Conservation (phyloP, 2,329 filamentous ascomycete genomes). For the Orbilia brochopaga region DNA sequence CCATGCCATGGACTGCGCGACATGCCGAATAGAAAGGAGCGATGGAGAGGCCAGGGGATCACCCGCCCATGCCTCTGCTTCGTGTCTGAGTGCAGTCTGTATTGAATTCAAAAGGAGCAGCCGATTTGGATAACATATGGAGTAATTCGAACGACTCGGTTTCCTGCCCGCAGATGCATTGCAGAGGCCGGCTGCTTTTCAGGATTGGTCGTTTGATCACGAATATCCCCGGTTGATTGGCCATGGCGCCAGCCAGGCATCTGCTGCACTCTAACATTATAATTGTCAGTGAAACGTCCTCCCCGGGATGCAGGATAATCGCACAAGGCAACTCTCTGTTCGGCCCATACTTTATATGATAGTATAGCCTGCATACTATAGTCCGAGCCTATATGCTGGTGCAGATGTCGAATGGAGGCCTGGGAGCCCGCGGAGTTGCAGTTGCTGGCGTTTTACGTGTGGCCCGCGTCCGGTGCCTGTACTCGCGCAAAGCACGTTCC, state of each 20-base stretch:
- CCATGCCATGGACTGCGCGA: background rate
- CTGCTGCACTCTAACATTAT: background rate
- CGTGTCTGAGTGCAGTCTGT: constrained; percentile 29
- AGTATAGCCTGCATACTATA: constrained; percentile 2
- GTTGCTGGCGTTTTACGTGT: background rate
- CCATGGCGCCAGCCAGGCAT: constrained; percentile 2
- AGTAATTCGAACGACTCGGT: constrained; percentile 48
- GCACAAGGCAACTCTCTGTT: constrained; percentile 3
- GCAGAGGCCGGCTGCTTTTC: constrained; percentile 30
- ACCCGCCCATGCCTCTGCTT: constrained; percentile 42
- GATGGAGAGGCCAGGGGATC: constrained; percentile 28
- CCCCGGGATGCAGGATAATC: constrained; percentile 4
- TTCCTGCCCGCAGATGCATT: constrained; percentile 42
- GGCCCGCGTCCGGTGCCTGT: background rate
- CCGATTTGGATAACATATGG: constrained; percentile 14
- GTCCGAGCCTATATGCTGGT: background rate
- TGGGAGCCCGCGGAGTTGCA: background rate
- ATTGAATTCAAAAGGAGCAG: constrained; percentile 4
- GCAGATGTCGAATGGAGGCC: constrained; percentile 25
- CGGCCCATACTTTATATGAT: background rate
- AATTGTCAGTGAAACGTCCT: background rate
- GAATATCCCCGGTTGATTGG: constrained; percentile 23
- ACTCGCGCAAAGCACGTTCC: constrained; percentile 50
- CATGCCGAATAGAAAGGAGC: constrained; percentile 38
- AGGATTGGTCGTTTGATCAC: constrained; percentile 41